Conservation (phyloP, 192 early-diverging fungal genomes). For the Haplosporangium gracile region DNA sequence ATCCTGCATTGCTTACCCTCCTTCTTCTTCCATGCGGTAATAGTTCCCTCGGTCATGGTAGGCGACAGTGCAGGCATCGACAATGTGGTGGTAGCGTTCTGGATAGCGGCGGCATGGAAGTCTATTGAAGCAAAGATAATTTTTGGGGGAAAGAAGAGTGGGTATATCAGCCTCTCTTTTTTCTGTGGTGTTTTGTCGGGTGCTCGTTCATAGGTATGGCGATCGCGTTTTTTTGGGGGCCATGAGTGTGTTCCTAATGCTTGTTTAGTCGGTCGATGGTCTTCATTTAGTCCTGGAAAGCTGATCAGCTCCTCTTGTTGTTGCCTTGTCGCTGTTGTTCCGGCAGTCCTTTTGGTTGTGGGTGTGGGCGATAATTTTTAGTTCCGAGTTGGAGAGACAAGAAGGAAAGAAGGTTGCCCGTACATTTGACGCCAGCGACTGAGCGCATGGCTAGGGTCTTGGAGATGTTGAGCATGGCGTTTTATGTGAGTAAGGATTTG, state of each 20-base stretch:
- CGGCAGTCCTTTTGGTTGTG: neutral
- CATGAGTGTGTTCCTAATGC: neutral
- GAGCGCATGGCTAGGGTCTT: slow-evolving; percentile 56
- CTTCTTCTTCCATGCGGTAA: slow-evolving; percentile 94
- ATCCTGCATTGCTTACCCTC: slow-evolving; percentile 57
- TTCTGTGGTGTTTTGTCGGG: neutral
- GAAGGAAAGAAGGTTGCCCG: neutral
- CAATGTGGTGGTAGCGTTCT: slow-evolving; percentile 67
- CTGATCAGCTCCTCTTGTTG: neutral
- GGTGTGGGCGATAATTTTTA: neutral
- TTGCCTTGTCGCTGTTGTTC: neutral
- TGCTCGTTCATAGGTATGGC: neutral
- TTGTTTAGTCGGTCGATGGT: too few relatives aligned
- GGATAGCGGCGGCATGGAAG: slow-evolving; percentile 63
- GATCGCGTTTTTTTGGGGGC: neutral
- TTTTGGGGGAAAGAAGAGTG: neutral
- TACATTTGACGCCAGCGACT: slow-evolving; percentile 55
- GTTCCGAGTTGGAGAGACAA: neutral
- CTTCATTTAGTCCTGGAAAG: neutral
- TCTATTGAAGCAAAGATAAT: slow-evolving; percentile 35
- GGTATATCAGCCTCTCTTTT: neutral
- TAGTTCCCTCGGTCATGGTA: slow-evolving; percentile 97
- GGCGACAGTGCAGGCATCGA: slow-evolving; percentile 96
- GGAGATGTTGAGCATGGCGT: slow-evolving; percentile 48
- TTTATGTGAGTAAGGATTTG: neutral